Conservation (phyloP, 1,284 basidiomycete genomes). For the Sanghuangporus sanghuang region DNA sequence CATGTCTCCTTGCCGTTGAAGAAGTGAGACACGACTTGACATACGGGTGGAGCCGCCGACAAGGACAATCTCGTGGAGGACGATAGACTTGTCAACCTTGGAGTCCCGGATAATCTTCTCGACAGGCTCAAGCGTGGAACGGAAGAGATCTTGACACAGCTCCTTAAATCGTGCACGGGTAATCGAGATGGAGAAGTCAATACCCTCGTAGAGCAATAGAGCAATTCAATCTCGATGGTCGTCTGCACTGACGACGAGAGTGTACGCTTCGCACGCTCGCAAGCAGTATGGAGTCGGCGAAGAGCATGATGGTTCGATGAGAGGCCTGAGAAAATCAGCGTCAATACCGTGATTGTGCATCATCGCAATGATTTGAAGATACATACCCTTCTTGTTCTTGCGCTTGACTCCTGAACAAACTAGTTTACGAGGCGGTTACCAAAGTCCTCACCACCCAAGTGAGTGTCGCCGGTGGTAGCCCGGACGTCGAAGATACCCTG, state of each 20-base stretch:
- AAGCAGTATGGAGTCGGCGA: constrained; percentile 95
- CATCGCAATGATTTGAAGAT: constrained; percentile 25
- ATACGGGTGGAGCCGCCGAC: constrained; percentile 99
- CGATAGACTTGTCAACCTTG: constrained; percentile 95
- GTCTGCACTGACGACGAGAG: constrained; percentile 97
- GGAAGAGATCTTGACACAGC: constrained; percentile 96
- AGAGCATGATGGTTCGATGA: constrained; percentile 92
- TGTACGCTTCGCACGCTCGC: constrained; percentile 98
- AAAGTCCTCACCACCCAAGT: constrained; percentile 98
- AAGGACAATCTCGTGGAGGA: constrained; percentile 95
- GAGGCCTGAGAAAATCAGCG: constrained; percentile 50
- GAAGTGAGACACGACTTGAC: constrained; percentile 94
- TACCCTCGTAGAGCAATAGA: constrained; percentile 94
- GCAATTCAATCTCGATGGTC: constrained; percentile 96
- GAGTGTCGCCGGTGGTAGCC: constrained; percentile 98
- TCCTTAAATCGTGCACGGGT: constrained; percentile 99
- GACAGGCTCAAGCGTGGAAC: constrained; percentile 93
- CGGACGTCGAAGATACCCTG: constrained; percentile 99
- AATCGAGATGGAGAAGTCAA: constrained; percentile 98
- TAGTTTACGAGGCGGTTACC: constrained; percentile 98
- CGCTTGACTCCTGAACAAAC: constrained; percentile 98
- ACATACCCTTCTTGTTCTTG: constrained; percentile 93
- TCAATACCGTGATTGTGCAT: constrained; percentile 20
- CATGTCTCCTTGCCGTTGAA: constrained; percentile 97
- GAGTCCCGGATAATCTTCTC: constrained; percentile 98